Evolutionary conservation across 306 rosid genomes (phyloP), one percentile per base, ranked within the genome.

Genomic region (Lathyrus aphaca): DNA sequence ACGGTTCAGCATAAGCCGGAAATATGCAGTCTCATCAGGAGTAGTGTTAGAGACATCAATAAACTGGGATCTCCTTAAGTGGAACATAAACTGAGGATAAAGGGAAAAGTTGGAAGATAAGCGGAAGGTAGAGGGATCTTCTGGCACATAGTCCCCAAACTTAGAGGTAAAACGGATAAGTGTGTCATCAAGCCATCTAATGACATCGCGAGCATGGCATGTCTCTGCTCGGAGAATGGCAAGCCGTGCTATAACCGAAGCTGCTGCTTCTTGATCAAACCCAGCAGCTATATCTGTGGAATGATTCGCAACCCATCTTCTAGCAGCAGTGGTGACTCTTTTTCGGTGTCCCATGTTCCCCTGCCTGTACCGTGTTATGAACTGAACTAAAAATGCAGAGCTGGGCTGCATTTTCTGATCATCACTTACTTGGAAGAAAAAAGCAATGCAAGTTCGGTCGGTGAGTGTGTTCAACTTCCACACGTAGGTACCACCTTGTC

Each of bases 201-300:
- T 80, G 35, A 87, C 96, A 80, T 92, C 98, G 40, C 92, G 95
- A 30, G 92, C 83, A 78, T 81, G 81, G 82, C 85, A 85, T 32
- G 79, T 78, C 78, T 87, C 87, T n/a, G 96, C 90, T 56, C 96
- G 87, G 39, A 80, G 85, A 69, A 92, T 86, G 42, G 97, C 92
- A 72, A 92, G 95, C 57, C 97, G 86, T 44, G 97, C 92, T 81
- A 89, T 81, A 74, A 87, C 95, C 8, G 96, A 79, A 39, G 96
- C 96, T 0, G 96, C 97, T 11, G 97, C 86, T 81, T 92, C 97
- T 75, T 92, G 97, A 78, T 92, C 97, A 72, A 92, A 92, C 64
- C 97, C 97, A 7, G 89, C 92, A 68, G 83, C 75, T 32, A 92
- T 74, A 57, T 92, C 96, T 1, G 95, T 72, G n/a, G 97, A 83